Evolutionary conservation across 78 protist genomes (phyloP), one percentile per base, ranked within the genome.

Genomic region (Chrysochromulina parva): DNA sequence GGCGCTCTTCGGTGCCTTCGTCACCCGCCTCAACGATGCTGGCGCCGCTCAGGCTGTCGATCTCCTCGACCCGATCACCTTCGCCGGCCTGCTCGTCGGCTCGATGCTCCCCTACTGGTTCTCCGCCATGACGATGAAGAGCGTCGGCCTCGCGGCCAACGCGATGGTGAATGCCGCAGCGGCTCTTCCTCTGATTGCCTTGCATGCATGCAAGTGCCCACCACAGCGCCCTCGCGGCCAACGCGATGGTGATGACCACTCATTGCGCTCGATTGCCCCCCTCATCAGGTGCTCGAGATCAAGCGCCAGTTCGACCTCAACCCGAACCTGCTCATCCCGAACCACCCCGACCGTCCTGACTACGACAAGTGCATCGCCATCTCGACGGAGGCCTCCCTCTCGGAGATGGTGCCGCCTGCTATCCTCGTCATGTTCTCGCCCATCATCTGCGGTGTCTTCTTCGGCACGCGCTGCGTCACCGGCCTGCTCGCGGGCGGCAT

Each of bases 101-200:
- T 91, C 96, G 28, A 85, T 93, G 94, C 53, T 95, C 28, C 97
- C 97, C 24, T 94, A 88, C 89, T 62, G 60, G 89, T 94, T 95
- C 94, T 85, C 95, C 52, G 94, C 97, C 38, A 67, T 95, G 92
- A 95, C 97, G 57, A 94, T 95, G 96, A 26, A 52, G 52, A 5
- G 93, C 59, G 97, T 95, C 87, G 94, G 94, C 60, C 20, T 50
- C 69, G 96, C 96, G 13, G 97, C 97, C 59, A 20, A 54, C 60
- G 91, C 81, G 47, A 93, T 95, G 93, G 92, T 95, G n/a, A 10
- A 38, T 24, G 55, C 88, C 73, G 73, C 24, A 9, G 62, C 62
- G 62, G 24, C 62, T 0, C 38, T 38, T 38, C 38, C 38, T 38
- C 38, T 38, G 38, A 38, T 38, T 38, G 38, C 38, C 38, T 38